Conservation (phyloP, 2,329 filamentous ascomycete species). For the Aspergillus tanneri region DNA sequence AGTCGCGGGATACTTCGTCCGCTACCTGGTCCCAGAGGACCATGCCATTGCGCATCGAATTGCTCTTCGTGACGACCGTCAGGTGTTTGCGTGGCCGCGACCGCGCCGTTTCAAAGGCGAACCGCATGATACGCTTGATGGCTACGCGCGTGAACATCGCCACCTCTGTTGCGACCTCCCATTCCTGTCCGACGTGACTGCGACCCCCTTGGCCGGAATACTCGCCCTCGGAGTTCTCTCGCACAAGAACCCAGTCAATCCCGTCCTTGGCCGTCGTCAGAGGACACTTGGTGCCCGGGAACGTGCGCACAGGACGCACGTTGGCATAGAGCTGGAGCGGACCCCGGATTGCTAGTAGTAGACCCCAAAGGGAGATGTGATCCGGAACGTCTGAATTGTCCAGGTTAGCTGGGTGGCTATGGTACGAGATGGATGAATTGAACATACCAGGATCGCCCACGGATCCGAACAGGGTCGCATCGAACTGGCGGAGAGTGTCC, state of each 20-base stretch:
- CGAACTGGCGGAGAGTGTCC: conserved; percentile 51
- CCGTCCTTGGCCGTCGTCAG: conserved; percentile 50
- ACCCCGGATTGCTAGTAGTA: conserved; percentile 56
- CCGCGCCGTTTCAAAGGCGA: conserved; percentile 54
- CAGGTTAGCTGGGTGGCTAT: conserved; percentile 4
- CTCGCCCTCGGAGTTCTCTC: conserved; percentile 58
- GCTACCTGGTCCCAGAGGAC: conserved; percentile 59
- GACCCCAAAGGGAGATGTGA: conserved; percentile 57
- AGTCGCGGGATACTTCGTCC: conserved; percentile 48
- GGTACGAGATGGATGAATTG: background rate
- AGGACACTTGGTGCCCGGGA: conserved; percentile 53
- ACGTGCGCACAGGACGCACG: conserved; percentile 51
- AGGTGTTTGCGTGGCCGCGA: conserved; percentile 50
- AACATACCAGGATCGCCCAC: conserved; percentile 55
- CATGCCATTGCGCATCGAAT: conserved; percentile 56
- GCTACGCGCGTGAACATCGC: conserved; percentile 55
- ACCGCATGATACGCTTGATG: conserved; percentile 53
- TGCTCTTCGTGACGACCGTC: conserved; percentile 57
- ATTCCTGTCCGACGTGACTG: conserved; percentile 51
- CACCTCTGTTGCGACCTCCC: conserved; percentile 55
- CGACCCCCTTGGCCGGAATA: conserved; percentile 57
- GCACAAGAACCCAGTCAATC: conserved; percentile 57
- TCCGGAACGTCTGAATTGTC: conserved; percentile 57
- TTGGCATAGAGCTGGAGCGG: conserved; percentile 59
- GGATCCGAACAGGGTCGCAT: conserved; percentile 60